These are phyloP conservation scores for Neurospora tetrasperma DNA, from an alignment of 495 filamentous ascomycete species.

Conservation along the genomic window DNA sequence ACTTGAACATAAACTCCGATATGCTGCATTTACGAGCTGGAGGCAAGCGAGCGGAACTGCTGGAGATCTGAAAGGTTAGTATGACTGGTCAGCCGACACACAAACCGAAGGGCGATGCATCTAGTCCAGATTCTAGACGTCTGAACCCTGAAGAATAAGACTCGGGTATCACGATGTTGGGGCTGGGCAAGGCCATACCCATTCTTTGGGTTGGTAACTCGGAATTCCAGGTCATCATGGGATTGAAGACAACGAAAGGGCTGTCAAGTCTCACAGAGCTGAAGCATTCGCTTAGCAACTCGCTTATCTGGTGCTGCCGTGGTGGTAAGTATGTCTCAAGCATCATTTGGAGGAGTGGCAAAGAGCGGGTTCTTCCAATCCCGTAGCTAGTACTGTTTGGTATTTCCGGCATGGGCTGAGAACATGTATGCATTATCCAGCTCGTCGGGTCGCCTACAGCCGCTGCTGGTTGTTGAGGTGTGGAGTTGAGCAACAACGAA, in stretches of 20 bases:
- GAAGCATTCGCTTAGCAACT: background rate
- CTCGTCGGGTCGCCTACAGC: too few species aligned
- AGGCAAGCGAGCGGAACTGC: background rate
- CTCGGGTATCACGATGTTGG: background rate
- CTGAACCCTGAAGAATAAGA: background rate
- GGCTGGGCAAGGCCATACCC: background rate
- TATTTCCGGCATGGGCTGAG: too few species aligned
- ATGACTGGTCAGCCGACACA: background rate
- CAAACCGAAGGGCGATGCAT: background rate
- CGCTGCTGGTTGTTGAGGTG: too few species aligned
- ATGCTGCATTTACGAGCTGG: background rate
- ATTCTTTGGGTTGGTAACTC: background rate
- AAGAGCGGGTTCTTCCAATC: too few species aligned
- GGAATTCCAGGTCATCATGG: background rate
- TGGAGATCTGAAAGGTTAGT: background rate
- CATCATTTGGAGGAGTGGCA: background rate
- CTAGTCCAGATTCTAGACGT: background rate
- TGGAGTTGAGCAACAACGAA: too few species aligned
- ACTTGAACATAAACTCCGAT: background rate
- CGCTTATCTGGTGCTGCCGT: background rate
- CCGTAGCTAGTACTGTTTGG: too few species aligned
- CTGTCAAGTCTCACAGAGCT: background rate
- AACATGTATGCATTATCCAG: too few species aligned
- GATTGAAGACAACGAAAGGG: background rate
- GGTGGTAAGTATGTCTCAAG: background rate